Evolutionary conservation across 352 stramenopile genomes (phyloP).

Genomic region (Pythium rishiriense): DNA sequence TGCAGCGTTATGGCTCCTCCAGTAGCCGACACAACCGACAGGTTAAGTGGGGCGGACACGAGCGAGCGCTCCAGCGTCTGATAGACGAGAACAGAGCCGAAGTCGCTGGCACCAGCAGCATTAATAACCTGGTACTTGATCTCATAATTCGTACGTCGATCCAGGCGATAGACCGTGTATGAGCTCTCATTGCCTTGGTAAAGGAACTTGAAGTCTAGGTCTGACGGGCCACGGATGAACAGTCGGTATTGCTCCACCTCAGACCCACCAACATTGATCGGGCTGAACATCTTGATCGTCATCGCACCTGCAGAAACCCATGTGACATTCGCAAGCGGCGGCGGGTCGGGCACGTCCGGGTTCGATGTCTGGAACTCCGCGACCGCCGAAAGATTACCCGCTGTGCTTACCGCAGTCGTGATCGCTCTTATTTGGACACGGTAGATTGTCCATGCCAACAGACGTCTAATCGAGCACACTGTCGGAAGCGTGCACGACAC

Average conservation of each 20-base stretch:
- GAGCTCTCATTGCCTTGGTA: slow-evolving; percentile 30
- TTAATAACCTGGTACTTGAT: slow-evolving; percentile 60
- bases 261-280: slow-evolving; percentile 47
- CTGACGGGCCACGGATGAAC: slow-evolving; percentile 31
- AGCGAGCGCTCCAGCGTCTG: slow-evolving; percentile 46
- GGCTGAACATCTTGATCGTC: slow-evolving; percentile 50
- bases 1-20: slow-evolving; percentile 42
- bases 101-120: slow-evolving; percentile 42
- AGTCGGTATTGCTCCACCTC: slow-evolving; percentile 45
- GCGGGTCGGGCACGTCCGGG: slow-evolving; percentile 42
- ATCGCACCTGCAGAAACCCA: slow-evolving; percentile 53
- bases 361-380: slow-evolving; percentile 34
- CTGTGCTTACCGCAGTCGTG: slow-evolving; percentile 26
- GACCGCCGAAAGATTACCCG: slow-evolving; percentile 34
- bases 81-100: slow-evolving; percentile 23
- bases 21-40: slow-evolving; percentile 31
- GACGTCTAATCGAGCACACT: slow-evolving; percentile 40
- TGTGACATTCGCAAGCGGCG: slow-evolving; percentile 32
- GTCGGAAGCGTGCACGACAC: slow-evolving; percentile 34
- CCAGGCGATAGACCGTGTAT: slow-evolving; percentile 38
- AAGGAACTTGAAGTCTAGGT: slow-evolving; percentile 26
- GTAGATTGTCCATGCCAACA: slow-evolving; percentile 46
- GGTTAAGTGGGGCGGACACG: slow-evolving; percentile 37
- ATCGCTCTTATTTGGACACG: slow-evolving; percentile 39
- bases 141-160: slow-evolving; percentile 35